A percentile compares a stretch with the other conserved stretches of the same genome.
These are phyloP conservation scores for Globisporangium viniferum DNA, from an alignment of 352 stramenopile species.

Conservation along the genomic window DNA sequence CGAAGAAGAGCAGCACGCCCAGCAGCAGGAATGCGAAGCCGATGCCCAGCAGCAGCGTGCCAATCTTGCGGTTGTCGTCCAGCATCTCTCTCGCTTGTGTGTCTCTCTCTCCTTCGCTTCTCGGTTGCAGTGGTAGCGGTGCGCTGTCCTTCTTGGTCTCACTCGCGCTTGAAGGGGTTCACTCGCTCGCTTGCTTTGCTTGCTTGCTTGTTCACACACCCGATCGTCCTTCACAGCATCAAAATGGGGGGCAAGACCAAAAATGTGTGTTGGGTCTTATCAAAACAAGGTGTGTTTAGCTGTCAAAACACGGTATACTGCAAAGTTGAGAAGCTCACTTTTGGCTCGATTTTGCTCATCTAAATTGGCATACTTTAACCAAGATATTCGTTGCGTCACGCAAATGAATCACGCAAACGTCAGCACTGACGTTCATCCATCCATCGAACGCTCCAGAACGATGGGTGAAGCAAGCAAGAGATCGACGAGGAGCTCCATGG, in stretches of 20 bases:
- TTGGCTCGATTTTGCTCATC: background rate
- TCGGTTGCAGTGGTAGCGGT: background rate
- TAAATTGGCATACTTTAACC: background rate
- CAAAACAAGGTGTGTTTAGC: background rate
- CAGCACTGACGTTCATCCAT: background rate
- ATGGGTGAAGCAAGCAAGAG: background rate
- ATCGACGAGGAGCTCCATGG: background rate
- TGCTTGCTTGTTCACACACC: background rate
- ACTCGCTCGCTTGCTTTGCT: background rate
- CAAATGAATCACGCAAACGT: conserved; percentile 4
- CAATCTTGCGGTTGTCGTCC: conserved; percentile 96
- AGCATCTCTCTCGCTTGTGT: conserved; percentile 42
- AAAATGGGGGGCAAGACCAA: background rate
- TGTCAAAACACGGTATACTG: too few relatives aligned
- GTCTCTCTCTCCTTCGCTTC: background rate
- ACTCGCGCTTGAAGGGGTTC: too few relatives aligned
- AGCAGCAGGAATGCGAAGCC: conserved; percentile 93
- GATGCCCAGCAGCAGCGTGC: conserved; percentile 90
- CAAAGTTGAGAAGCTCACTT: background rate
- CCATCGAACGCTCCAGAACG: conserved; percentile 4
- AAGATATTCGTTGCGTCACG: background rate
- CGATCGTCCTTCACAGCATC: background rate
- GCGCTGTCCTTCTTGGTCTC: too few relatives aligned
- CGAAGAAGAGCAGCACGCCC: conserved; percentile 93
- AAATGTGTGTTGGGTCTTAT: too few relatives aligned